Conservation (phyloP, 1,284 basidiomycete species). For the Anthracocystis setariae region DNA sequence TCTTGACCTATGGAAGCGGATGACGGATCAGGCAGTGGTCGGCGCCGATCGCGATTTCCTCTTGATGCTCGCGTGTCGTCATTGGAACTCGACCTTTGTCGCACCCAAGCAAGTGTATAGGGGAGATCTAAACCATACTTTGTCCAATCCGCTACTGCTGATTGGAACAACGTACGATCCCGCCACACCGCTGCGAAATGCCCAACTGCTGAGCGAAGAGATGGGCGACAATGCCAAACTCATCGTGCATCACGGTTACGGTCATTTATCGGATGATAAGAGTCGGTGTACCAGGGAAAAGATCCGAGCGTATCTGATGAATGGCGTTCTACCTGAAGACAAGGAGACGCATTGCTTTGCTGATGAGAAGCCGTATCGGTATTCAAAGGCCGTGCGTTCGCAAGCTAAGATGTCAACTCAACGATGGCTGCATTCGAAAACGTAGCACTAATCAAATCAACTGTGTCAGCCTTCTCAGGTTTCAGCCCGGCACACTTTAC, state of each 20-base stretch:
- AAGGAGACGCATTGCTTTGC: slow-evolving; percentile 29
- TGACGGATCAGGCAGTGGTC: slow-evolving; percentile 31
- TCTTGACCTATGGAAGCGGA: slow-evolving; percentile 23
- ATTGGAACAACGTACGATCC: slow-evolving; percentile 45
- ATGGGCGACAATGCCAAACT: slow-evolving; percentile 45
- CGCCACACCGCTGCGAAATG: slow-evolving; percentile 42
- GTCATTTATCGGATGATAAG: slow-evolving; percentile 33
- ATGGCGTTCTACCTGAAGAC: slow-evolving; percentile 21
- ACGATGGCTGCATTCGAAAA: too few relatives aligned
- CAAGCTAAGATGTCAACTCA: too few relatives aligned
- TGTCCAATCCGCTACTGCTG: slow-evolving; percentile 29
- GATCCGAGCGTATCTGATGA: slow-evolving; percentile 21
- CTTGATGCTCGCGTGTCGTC: slow-evolving; percentile 44
- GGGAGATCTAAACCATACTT: slow-evolving; percentile 20
- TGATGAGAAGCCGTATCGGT: slow-evolving; percentile 33
- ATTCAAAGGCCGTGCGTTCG: too few relatives aligned
- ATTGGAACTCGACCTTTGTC: slow-evolving; percentile 29
- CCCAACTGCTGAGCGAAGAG: slow-evolving; percentile 14
- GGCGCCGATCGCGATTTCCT: slow-evolving; percentile 36
- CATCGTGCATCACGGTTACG: slow-evolving; percentile 36
- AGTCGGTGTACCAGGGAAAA: slow-evolving; percentile 31
- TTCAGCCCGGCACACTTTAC: too few relatives aligned
- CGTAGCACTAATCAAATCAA: too few relatives aligned
- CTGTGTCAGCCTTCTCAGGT: too few relatives aligned
- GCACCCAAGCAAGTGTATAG: slow-evolving; percentile 38